Conservation (phyloP, 257 asterid genomes). For the Penstemon eatonii region DNA sequence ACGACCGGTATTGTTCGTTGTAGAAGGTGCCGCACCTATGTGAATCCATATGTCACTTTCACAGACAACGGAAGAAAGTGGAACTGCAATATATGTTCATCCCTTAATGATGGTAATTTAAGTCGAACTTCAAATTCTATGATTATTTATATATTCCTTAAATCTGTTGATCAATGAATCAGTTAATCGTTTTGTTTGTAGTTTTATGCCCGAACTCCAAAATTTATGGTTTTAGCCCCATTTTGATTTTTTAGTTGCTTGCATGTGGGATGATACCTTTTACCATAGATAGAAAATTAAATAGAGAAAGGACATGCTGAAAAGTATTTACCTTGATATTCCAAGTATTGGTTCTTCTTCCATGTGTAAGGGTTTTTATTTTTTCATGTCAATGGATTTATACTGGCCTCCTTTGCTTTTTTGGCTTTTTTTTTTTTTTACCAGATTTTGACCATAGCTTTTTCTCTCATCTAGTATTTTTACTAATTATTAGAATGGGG, state of each 20-base stretch:
- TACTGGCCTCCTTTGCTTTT: slow-evolving; percentile 5
- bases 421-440: background rate
- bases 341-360: slow-evolving; percentile 8
- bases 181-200: background rate
- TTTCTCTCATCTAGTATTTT: background rate
- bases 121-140: slow-evolving; percentile 14
- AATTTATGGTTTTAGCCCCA: background rate
- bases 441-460: slow-evolving; percentile 7
- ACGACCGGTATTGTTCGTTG: slow-evolving; percentile 73
- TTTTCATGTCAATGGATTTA: background rate
- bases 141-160: background rate
- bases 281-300: background rate
- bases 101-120: slow-evolving; percentile 68
- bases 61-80: slow-evolving; percentile 81
- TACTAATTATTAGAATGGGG: slow-evolving; percentile 10
- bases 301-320: background rate
- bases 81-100: slow-evolving; percentile 83
- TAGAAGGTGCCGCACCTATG: slow-evolving; percentile 80
- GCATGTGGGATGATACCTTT: background rate
- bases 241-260: slow-evolving; percentile 16
- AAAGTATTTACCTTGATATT: slow-evolving; percentile 1
- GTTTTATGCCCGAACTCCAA: background rate
- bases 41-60: slow-evolving; percentile 77
- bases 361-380: background rate
- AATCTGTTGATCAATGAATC: background rate